Conservation (phyloP, 768 basidiomycete species). For the Auricularia sp. region DNA sequence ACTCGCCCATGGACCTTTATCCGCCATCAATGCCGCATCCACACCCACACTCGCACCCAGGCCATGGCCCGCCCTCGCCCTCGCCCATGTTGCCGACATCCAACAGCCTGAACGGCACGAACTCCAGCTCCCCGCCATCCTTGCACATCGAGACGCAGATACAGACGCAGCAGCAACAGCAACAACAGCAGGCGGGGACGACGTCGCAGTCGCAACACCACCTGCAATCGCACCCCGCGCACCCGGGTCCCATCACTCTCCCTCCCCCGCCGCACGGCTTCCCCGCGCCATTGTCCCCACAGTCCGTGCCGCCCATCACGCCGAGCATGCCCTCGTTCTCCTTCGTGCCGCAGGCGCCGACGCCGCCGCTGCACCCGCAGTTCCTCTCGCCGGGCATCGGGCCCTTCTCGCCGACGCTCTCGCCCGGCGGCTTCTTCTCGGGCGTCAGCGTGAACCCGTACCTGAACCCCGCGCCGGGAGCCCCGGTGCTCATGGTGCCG, state of each 20-base stretch:
- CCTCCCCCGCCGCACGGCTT: slow-evolving; percentile 45
- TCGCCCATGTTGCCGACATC: not conserved
- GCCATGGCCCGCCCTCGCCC: not conserved
- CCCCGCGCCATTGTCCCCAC: slow-evolving; percentile 26
- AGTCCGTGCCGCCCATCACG: slow-evolving; percentile 76
- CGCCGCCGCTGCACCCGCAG: slow-evolving; percentile 29
- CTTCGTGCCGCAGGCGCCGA: slow-evolving; percentile 50
- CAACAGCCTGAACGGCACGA: not conserved
- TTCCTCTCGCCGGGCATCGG: slow-evolving; percentile 26
- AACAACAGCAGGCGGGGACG: slow-evolving; percentile 2
- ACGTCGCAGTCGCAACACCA: slow-evolving; percentile 1
- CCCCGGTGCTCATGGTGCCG: slow-evolving; percentile 26
- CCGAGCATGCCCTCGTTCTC: slow-evolving; percentile 95
- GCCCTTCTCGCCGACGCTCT: slow-evolving; percentile 36
- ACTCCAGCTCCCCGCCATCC: not conserved
- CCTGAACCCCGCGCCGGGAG: slow-evolving; percentile 54
- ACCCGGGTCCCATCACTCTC: slow-evolving; percentile 61
- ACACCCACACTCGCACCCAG: not conserved
- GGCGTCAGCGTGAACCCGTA: slow-evolving; percentile 18
- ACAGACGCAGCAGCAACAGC: slow-evolving; percentile 1
- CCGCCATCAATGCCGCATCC: not conserved
- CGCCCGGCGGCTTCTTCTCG: slow-evolving; percentile 56
- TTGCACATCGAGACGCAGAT: not conserved
- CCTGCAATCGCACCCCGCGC: slow-evolving; percentile 30
- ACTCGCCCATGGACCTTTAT: not conserved